Percentiles rank a stretch among this genome's conserved stretches.
Conservation (phyloP, 2,329 filamentous ascomycete species). For the Nemania sp. region DNA sequence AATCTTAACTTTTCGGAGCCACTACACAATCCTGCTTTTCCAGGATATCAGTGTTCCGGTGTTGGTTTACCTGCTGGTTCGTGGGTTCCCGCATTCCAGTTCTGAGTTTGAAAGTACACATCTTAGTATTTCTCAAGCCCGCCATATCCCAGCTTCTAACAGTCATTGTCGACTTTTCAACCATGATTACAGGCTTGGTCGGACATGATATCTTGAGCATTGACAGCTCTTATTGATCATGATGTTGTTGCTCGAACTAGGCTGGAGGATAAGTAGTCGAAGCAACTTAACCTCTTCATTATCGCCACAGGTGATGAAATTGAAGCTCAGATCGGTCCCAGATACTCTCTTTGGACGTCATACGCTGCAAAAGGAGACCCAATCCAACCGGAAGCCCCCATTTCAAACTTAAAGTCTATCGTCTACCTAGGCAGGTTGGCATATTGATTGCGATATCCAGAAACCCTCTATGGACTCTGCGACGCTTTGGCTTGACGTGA, state of each 20-base stretch:
- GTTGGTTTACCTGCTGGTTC: background rate
- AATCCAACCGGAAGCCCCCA: background rate
- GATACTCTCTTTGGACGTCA: background rate
- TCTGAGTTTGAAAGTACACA: too few relatives aligned
- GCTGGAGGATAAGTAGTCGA: background rate
- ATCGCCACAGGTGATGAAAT: background rate
- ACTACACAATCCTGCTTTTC: too few relatives aligned
- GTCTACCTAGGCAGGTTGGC: background rate
- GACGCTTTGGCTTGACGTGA: constrained; percentile 63
- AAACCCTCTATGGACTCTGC: constrained; percentile 46
- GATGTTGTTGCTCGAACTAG: background rate
- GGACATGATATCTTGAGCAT: too few relatives aligned
- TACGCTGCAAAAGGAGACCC: background rate
- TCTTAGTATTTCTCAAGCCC: too few relatives aligned
- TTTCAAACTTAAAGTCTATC: constrained; percentile 1
- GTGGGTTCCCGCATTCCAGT: background rate
- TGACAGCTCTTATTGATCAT: too few relatives aligned
- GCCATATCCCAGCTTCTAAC: too few relatives aligned
- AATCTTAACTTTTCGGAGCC: too few relatives aligned
- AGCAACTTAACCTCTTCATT: background rate
- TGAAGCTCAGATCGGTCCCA: background rate
- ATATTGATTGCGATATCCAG: constrained; percentile 19
- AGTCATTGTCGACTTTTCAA: too few relatives aligned
- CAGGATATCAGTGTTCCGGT: too few relatives aligned
- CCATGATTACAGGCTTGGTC: too few relatives aligned